These are phyloP conservation scores for Thielaviopsis populi DNA, from an alignment of 2,329 filamentous ascomycete genomes.

Conservation along the genomic window DNA sequence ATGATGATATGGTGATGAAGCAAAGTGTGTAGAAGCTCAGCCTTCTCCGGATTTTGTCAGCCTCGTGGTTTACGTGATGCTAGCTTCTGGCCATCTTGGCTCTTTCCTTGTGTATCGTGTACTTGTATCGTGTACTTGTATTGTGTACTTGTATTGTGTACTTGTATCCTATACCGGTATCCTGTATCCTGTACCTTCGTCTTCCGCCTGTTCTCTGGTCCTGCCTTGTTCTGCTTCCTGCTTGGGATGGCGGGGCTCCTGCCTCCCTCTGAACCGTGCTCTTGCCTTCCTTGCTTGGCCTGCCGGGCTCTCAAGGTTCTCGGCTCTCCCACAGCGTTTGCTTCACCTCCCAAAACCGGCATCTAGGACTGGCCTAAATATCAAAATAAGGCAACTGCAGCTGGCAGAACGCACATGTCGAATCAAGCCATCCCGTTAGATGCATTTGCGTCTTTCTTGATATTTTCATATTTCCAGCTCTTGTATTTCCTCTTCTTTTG, in stretches of 20 bases:
- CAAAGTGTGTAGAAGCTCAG: no score
- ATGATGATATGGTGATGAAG: no score
- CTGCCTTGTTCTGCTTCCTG: not conserved
- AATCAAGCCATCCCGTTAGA: slow-evolving; percentile 5
- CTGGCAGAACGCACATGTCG: slow-evolving; percentile 5
- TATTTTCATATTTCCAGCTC: not conserved
- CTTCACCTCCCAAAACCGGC: not conserved
- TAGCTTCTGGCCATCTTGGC: not conserved
- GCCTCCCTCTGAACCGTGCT: slow-evolving; percentile 1
- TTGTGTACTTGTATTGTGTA: no score
- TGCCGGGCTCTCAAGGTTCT: not conserved
- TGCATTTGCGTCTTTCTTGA: not conserved
- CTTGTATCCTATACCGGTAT: no score
- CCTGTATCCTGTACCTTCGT: no score
- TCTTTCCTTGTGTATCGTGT: no score
- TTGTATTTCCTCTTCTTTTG: not conserved
- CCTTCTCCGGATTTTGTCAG: no score
- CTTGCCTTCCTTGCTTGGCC: slow-evolving; percentile 1
- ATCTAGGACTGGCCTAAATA: not conserved
- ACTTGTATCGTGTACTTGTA: no score
- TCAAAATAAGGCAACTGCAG: slow-evolving; percentile 3
- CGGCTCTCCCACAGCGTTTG: not conserved
- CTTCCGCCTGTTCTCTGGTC: not conserved
- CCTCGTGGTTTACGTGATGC: no score
- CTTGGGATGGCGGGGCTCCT: not conserved